Conservation (phyloP, 352 stramenopile species). For the Pythium chondricola region DNA sequence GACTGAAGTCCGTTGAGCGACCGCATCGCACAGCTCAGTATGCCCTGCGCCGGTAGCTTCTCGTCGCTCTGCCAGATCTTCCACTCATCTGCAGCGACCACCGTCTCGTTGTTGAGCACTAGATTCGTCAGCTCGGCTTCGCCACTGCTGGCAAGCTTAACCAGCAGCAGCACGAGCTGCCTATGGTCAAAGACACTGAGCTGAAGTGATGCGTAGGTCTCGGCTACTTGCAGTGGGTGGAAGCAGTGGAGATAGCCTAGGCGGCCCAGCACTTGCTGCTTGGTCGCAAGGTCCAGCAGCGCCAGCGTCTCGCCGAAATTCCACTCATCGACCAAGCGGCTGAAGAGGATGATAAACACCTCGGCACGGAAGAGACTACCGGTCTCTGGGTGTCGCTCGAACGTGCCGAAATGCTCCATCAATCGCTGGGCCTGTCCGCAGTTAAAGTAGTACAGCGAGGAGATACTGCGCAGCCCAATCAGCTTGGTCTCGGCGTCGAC, state of each 20-base stretch:
- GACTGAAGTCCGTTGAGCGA: slow-evolving; percentile 30
- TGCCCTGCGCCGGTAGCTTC: slow-evolving; percentile 36
- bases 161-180: slow-evolving; percentile 45
- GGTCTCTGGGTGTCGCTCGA: slow-evolving; percentile 48
- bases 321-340: slow-evolving; percentile 59
- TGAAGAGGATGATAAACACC: slow-evolving; percentile 69
- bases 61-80: slow-evolving; percentile 49
- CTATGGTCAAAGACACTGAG: slow-evolving; percentile 45
- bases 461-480: slow-evolving; percentile 61
- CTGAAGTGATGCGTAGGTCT: slow-evolving; percentile 44
- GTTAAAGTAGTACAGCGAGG: slow-evolving; percentile 65
- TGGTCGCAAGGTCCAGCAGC: slow-evolving; percentile 56
- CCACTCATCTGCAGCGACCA: slow-evolving; percentile 43
- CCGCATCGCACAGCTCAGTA: slow-evolving; percentile 42
- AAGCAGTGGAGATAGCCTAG: slow-evolving; percentile 59
- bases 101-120: slow-evolving; percentile 34
- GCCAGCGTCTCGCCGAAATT: slow-evolving; percentile 60
- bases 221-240: slow-evolving; percentile 46
- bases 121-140: slow-evolving; percentile 45
- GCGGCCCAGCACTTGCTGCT: slow-evolving; percentile 57
- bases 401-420: slow-evolving; percentile 77
- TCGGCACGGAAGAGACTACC: slow-evolving; percentile 52
- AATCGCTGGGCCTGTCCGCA: slow-evolving; percentile 59
- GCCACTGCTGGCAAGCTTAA: slow-evolving; percentile 36
- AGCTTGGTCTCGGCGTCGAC: slow-evolving; percentile 59